Evolutionary conservation across 371 early-diverging fungal species (phyloP), one percentile per base, ranked within the genome.

Genomic region (Mortierella sp.): DNA sequence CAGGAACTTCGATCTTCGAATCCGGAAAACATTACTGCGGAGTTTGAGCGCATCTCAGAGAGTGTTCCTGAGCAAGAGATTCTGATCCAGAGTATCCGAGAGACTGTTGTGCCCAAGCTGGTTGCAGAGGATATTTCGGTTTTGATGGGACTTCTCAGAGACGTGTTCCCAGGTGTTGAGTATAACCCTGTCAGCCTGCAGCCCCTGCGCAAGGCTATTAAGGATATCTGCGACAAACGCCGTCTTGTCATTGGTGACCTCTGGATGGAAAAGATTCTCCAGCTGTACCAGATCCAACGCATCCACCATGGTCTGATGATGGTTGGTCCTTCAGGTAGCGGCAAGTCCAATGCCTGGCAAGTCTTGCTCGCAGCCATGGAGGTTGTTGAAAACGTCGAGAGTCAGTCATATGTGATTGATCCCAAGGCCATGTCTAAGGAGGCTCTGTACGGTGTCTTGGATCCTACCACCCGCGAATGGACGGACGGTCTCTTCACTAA

Each of bases 281-380:
- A 99, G 83, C 88, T 99, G 55, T 95, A 97, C 77, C 97, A 98
- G 79, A 98, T 99, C 70, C 98, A 98, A 85, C 92, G 94, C 71
- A 96, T 99, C 66, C 96, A 98, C 83, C 99, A 99, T 84, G 99
- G 99, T 83, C 73, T 99, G 64, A 99, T 99, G 99, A 94, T 99
- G 96, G 98, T 99, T 3, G 99, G 99, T 47, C 97, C 97, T 3
- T 95, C 97, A 15, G 98, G 99, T 60, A 92, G 94, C 63, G 99
- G 99, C 69, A 99, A 99, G 84, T 93, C 97, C 0, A 85, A 89
- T 4, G 98, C 97, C 8, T 97, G 98, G 96, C 91, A 94, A 75
- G 95, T 95, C 24, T 84, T 98, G 28, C 86, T 98, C 13, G 92
- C 94, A 52, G 97, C 98, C 0, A 83, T 99, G 62, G 96, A 96